phyloP scores from a whole-genome alignment of 306 rosid genomes.

The Citrullus mucosospermus region DNA sequence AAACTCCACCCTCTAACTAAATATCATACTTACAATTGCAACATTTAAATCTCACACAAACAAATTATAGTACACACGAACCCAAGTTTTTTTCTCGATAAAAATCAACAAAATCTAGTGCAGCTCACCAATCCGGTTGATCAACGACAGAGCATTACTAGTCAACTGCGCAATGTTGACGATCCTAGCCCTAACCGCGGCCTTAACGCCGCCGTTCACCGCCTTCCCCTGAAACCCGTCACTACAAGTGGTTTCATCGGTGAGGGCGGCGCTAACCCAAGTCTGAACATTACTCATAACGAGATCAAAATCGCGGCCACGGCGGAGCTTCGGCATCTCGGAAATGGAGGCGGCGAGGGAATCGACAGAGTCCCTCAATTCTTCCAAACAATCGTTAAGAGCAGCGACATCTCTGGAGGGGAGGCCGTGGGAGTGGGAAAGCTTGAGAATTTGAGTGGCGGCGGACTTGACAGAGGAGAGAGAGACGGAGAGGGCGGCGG shows the following conservation, averaged over 20 bases:
- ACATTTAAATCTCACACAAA: not conserved
- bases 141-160: slow-evolving; percentile 8
- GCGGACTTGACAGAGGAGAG: slow-evolving; percentile 40
- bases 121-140: not conserved
- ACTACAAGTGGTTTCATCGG: slow-evolving; percentile 10
- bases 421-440: slow-evolving; percentile 17
- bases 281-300: slow-evolving; percentile 4
- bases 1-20: not conserved
- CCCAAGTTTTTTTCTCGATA: too few relatives aligned
- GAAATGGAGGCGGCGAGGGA: slow-evolving; percentile 33
- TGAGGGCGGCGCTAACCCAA: slow-evolving; percentile 13
- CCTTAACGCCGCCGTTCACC: not conserved
- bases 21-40: not conserved
- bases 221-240: not conserved
- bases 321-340: slow-evolving; percentile 30
- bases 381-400: slow-evolving; percentile 64
- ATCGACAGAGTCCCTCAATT: slow-evolving; percentile 39
- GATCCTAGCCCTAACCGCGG: not conserved
- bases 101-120: not conserved
- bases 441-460: slow-evolving; percentile 12
- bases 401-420: slow-evolving; percentile 13
- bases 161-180: slow-evolving; percentile 8
- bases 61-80: not conserved
- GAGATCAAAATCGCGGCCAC: not conserved
- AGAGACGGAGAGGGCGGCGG: slow-evolving; percentile 46